Conservation (phyloP, 1,139 yeast species). For the Geotrichum australiense region DNA sequence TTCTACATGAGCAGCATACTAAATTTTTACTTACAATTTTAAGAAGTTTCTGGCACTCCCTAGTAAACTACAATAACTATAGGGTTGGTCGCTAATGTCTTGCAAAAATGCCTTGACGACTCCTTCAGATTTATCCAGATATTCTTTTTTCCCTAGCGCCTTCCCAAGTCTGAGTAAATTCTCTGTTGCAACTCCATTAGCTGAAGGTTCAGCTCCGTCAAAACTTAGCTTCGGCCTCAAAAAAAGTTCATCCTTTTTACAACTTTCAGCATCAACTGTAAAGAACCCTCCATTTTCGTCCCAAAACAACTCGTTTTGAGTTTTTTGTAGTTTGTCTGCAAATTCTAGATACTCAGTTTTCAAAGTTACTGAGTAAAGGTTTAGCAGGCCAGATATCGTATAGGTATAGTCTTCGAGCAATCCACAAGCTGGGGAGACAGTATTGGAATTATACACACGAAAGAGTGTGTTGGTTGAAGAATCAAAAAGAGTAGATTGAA, state of each 20-base stretch:
- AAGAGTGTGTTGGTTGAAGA: slow-evolving; percentile 21
- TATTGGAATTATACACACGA: slow-evolving; percentile 15
- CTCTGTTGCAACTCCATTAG: slow-evolving; percentile 33
- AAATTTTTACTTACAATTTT: too few relatives aligned
- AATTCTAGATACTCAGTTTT: slow-evolving; percentile 28
- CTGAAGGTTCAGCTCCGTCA: slow-evolving; percentile 37
- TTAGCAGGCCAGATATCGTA: slow-evolving; percentile 33
- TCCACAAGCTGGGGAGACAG: slow-evolving; percentile 22
- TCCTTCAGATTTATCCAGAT: slow-evolving; percentile 24
- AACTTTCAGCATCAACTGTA: slow-evolving; percentile 23
- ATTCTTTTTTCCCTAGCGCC: slow-evolving; percentile 24
- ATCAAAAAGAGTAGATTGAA: slow-evolving; percentile 26
- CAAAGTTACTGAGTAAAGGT: slow-evolving; percentile 33
- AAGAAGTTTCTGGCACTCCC: too few relatives aligned
- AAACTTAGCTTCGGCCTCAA: slow-evolving; percentile 34
- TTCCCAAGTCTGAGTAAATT: slow-evolving; percentile 31
- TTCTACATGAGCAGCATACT: too few relatives aligned
- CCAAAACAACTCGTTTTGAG: slow-evolving; percentile 32
- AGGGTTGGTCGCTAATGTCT: slow-evolving; percentile 33
- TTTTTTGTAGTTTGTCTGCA: slow-evolving; percentile 33
- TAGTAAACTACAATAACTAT: slow-evolving; percentile 29
- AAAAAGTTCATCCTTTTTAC: slow-evolving; percentile 25
- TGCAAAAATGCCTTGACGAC: slow-evolving; percentile 29
- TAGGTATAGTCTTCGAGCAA: slow-evolving; percentile 37
- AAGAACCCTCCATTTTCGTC: slow-evolving; percentile 34